A percentile compares a stretch with the other conserved stretches of the same genome.
Conservation (phyloP, 805 yeast species). For the Ogataea minuta region DNA sequence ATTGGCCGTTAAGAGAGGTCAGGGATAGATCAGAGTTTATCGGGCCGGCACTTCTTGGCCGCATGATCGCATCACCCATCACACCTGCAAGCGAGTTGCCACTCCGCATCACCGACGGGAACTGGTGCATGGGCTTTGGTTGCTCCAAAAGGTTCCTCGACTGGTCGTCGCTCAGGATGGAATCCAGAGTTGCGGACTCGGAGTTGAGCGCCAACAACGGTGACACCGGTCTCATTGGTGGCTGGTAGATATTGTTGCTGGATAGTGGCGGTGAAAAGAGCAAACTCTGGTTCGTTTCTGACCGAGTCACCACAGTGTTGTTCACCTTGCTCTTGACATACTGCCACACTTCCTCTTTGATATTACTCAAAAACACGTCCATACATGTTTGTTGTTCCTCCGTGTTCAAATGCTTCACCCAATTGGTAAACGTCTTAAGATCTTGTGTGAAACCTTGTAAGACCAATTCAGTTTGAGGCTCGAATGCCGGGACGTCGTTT, state of each 20-base stretch:
- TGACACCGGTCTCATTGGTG: conserved; percentile 32
- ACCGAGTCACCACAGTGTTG: conserved; percentile 16
- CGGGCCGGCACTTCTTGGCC: conserved; percentile 51
- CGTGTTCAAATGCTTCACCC: conserved; percentile 46
- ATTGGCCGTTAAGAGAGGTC: conserved; percentile 11
- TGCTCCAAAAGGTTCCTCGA: conserved; percentile 6
- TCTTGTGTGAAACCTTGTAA: conserved; percentile 41
- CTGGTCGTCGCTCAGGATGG: conserved; percentile 33
- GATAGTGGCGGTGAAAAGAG: conserved; percentile 27
- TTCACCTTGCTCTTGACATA: conserved; percentile 45
- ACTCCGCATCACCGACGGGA: conserved; percentile 9
- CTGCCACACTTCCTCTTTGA: conserved; percentile 44
- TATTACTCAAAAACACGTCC: conserved; percentile 45
- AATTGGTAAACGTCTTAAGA: conserved; percentile 42
- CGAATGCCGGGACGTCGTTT: conserved; percentile 34
- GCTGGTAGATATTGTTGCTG: conserved; percentile 24
- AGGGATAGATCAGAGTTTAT: conserved; percentile 21
- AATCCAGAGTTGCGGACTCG: conserved; percentile 39
- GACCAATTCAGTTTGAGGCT: conserved; percentile 29
- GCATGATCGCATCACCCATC: conserved; percentile 23
- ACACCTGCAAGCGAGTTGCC: conserved; percentile 8
- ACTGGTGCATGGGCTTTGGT: conserved; percentile 17
- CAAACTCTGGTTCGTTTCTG: conserved; percentile 15
- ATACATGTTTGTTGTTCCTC: conserved; percentile 47
- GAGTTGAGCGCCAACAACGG: conserved; percentile 33